Evolutionary conservation across 1,284 basidiomycete genomes (phyloP), one percentile per base, ranked within the genome.

Genomic region (Ustilago shanxiensis): DNA sequence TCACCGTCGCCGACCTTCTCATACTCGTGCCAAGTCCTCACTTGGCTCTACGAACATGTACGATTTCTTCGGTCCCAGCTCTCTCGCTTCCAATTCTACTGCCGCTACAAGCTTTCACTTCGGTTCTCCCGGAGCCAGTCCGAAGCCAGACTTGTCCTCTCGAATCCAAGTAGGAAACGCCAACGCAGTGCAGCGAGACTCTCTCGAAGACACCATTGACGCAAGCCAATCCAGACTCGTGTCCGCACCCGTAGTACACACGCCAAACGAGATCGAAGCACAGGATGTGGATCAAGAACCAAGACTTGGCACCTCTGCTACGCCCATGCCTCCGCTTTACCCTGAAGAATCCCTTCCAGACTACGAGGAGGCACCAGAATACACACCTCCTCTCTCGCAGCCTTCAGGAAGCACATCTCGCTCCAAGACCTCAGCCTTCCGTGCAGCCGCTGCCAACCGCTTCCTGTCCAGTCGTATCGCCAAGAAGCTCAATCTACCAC

Each of bases 1-100:
- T 29, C 39, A 50, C 6, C 26, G 37, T 24, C 60, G 66, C 35
- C 62, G 67, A 13, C 72, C 64, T 2, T 65, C 67, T 16, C 72
- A 75, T 28, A 54, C 55, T 5, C 37, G 75, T 11, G 76, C 71
- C 28, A 68, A 55, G 29, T 78, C 76, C 0, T 78, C 72, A 1
- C 61, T 71, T 1, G 76, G 71, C 33, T 74, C 76, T 3, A 37
- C 63, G 55, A 68, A 68, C 37, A 52, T 55, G 54, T 74, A 66
- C 20, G 76, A 74, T 41, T 78, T 78, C 51, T 78, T 78, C 41
- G 67, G 72, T 1, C 72, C 76, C 22, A 78, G 76, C 63, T 78
- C 76, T 1, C 39, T 78, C 18, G 60, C 71, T 18, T 74, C 72
- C 16, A 65, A 63, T 50, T 49, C 60, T 41, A 78, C 76, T 18